Conservation (phyloP, 2,329 filamentous ascomycete genomes). For the Pseudogymnoascus sp. region DNA sequence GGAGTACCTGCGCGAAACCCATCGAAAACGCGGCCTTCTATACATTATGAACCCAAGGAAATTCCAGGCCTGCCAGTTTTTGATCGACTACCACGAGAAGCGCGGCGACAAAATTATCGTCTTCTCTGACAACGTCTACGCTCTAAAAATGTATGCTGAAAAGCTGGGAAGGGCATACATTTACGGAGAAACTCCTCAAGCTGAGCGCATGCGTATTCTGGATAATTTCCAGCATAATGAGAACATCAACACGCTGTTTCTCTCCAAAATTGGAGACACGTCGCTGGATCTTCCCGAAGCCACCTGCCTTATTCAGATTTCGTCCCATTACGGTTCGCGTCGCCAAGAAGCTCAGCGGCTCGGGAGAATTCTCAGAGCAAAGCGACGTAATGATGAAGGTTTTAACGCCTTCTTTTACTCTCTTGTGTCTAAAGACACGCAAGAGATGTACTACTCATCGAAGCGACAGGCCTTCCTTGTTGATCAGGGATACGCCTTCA, state of each 20-base stretch:
- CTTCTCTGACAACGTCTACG: constrained; percentile 96
- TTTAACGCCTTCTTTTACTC: constrained; percentile 99
- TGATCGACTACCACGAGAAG: constrained; percentile 96
- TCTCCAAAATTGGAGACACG: constrained; percentile 96
- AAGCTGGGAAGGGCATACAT: constrained; percentile 86
- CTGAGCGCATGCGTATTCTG: constrained; percentile 78
- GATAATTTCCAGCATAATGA: constrained; percentile 95
- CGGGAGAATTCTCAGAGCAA: constrained; percentile 88
- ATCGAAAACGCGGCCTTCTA: constrained; percentile 61
- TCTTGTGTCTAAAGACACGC: constrained; percentile 91
- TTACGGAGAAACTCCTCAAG: constrained; percentile 79
- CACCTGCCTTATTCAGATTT: constrained; percentile 94
- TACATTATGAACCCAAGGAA: constrained; percentile 98
- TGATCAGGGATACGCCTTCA: constrained; percentile 97
- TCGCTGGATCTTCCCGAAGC: constrained; percentile 96
- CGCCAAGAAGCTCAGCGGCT: constrained; percentile 93
- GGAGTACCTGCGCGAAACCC: constrained; percentile 73
- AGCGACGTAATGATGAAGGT: constrained; percentile 91
- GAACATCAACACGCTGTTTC: constrained; percentile 82
- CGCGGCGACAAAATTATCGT: constrained; percentile 97
- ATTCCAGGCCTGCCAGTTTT: constrained; percentile 92
- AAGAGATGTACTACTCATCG: constrained; percentile 96
- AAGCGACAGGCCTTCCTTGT: constrained; percentile 96
- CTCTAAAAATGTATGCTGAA: constrained; percentile 75
- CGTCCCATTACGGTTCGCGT: constrained; percentile 92